A percentile compares a stretch with the other conserved stretches of the same genome.
Conservation (phyloP, 116 monocot genomes). For the Iris pallida region DNA sequence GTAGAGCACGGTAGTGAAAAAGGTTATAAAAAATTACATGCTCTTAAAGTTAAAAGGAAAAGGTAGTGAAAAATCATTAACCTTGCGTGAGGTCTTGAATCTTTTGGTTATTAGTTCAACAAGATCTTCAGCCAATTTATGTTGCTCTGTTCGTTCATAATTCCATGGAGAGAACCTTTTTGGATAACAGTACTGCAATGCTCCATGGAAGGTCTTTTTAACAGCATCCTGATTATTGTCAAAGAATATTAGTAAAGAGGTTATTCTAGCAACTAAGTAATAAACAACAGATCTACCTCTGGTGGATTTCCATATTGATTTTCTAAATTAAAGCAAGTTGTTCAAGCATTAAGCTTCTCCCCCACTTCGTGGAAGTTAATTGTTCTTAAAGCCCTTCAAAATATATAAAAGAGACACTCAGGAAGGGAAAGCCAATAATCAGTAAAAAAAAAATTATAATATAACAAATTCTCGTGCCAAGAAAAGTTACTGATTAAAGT, state of each 20-base stretch:
- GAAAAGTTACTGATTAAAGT: too few relatives aligned
- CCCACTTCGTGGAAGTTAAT: conserved; percentile 71
- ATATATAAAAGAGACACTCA: conserved; percentile 7
- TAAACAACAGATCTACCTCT: conserved; percentile 48
- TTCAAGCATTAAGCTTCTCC: conserved; percentile 87
- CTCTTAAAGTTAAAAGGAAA: too few relatives aligned
- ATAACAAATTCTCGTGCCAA: too few relatives aligned
- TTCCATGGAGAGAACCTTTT: conserved; percentile 49
- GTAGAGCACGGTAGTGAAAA: conserved; percentile 37
- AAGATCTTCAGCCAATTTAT: conserved; percentile 56
- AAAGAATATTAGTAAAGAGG: not conserved
- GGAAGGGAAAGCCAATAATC: too few relatives aligned
- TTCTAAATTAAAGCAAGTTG: conserved; percentile 83
- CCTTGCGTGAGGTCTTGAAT: conserved; percentile 80
- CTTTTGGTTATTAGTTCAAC: conserved; percentile 70
- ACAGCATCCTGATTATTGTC: conserved; percentile 53
- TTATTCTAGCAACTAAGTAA: too few relatives aligned
- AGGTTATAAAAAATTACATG: too few relatives aligned
- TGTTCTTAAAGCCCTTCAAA: conserved; percentile 62
- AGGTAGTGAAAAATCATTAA: conserved; percentile 5
- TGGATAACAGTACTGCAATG: too few relatives aligned
- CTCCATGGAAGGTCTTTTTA: conserved; percentile 57
- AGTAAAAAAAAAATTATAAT: too few relatives aligned
- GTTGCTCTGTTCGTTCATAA: conserved; percentile 69
- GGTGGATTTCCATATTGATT: conserved; percentile 74